phyloP scores from a whole-genome alignment of 2,329 filamentous ascomycete genomes.

The Botryotinia convoluta region DNA sequence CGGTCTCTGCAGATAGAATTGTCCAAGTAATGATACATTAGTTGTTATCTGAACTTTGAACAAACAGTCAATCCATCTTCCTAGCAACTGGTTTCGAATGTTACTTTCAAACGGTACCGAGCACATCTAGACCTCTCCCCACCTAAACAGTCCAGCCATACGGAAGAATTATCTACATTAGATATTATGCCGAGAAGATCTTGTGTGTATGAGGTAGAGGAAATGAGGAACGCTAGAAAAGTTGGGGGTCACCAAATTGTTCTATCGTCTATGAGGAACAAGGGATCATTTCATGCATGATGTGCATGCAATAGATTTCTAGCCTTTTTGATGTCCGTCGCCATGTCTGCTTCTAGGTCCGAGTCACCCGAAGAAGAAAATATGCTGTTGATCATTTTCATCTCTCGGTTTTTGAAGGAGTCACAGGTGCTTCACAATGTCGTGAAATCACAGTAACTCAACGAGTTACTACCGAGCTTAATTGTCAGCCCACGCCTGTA shows the following conservation, averaged over 20 bases:
- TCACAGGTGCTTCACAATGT: slow-evolving; percentile 16
- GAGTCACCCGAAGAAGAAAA: slow-evolving; percentile 16
- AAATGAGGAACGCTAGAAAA: background rate
- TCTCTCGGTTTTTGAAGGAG: background rate
- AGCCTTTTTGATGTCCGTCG: slow-evolving; percentile 2
- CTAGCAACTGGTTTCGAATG: background rate
- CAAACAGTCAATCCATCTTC: background rate
- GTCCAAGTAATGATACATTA: background rate
- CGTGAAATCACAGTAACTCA: background rate
- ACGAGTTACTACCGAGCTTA: slow-evolving; percentile 10
- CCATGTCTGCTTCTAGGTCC: slow-evolving; percentile 6
- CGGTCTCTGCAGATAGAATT: background rate
- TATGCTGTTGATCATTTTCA: slow-evolving; percentile 2
- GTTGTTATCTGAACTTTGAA: background rate
- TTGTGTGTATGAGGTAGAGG: background rate
- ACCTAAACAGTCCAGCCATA: background rate
- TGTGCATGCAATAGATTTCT: background rate
- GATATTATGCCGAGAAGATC: slow-evolving; percentile 6
- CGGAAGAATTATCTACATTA: slow-evolving; percentile 3
- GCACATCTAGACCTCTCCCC: slow-evolving; percentile 10
- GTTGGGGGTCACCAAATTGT: background rate
- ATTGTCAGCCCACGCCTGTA: background rate
- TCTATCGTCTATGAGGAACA: background rate
- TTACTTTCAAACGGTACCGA: slow-evolving; percentile 2
- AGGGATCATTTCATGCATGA: slow-evolving; percentile 5